Base-by-base conservation (phyloP, 2,329 filamentous ascomycete genomes). In the Elsinoe australis region DNA sequence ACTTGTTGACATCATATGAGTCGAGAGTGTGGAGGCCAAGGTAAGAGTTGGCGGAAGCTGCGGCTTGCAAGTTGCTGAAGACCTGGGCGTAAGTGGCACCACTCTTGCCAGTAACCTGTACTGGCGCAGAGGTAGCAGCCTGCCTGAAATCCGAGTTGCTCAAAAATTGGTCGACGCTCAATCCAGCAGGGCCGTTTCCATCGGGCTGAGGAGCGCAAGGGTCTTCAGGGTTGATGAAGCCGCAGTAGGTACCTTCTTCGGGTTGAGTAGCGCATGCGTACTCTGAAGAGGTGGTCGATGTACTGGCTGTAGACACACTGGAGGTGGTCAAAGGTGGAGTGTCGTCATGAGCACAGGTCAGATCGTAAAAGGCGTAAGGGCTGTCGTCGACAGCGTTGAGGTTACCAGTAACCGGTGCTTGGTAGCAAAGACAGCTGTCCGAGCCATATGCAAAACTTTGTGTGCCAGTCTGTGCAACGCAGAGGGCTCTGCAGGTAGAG, bases 181-280 rank as follows among this genome's bases (percentile, higher is more conserved):
- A 28, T 9, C 42, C 46, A 29, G 51, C 52, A 38, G 64, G 65
- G 7, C 61, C 64, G 41, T 61, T 60, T 15, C 58, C 61, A 47
- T 64, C 60, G 10, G 64, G 63, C 51, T 67, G 64, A 49, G 62
- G 58, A 17, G 62, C 59, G 52, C 64, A 67, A 38, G 63, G 55
- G 41, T 66, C 64, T 18, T 63, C 54, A 5, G 64, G 64, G 51
- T 65, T 65, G 55, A 65, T 61, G 53, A 65, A 66, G 17, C 64
- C 63, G 39, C 63, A 64, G 55, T 57, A 64, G 5, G 61, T 64
- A 18, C 61, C 61, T 9, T 53, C 56, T 49, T 64, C 61, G 14
- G 57, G 58, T 4, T 53, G 52, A 5, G 57, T 63, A 5, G 59
- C 52, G 53, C 61, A 64, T 17, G 57, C 48, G n/a, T 55, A 49